Conservation (phyloP, 2,329 filamentous ascomycete species). For the Botrytis porri region DNA sequence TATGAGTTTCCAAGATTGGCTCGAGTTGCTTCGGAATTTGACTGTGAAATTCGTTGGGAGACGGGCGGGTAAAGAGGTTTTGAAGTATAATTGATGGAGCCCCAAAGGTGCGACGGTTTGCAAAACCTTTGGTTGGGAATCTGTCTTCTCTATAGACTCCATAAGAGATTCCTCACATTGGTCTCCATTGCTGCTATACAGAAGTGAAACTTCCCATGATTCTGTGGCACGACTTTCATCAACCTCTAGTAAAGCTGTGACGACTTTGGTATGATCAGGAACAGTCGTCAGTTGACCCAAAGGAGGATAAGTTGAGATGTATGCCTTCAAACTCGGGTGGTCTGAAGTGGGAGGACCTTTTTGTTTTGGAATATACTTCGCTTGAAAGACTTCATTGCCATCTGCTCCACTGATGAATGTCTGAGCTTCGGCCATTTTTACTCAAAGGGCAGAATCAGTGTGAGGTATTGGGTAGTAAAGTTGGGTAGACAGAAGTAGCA, state of each 20-base stretch:
- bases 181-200: slow-evolving; percentile 61
- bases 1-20: slow-evolving; percentile 67
- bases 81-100: slow-evolving; percentile 52
- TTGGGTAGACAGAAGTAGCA: slow-evolving; percentile 4
- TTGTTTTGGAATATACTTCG: slow-evolving; percentile 37
- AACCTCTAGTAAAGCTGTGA: slow-evolving; percentile 70
- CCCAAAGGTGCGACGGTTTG: slow-evolving; percentile 40
- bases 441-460: not conserved
- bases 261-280: slow-evolving; percentile 37
- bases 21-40: slow-evolving; percentile 57
- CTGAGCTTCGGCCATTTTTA: slow-evolving; percentile 16
- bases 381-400: slow-evolving; percentile 37
- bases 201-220: slow-evolving; percentile 71
- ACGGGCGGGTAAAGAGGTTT: slow-evolving; percentile 47
- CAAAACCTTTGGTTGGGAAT: slow-evolving; percentile 49
- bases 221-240: slow-evolving; percentile 52
- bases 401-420: slow-evolving; percentile 33
- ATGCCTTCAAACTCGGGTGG: slow-evolving; percentile 49
- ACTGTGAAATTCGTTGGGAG: slow-evolving; percentile 63
- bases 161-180: slow-evolving; percentile 54
- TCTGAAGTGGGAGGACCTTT: slow-evolving; percentile 34
- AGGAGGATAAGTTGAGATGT: slow-evolving; percentile 64
- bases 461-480: slow-evolving; percentile 16
- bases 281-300: slow-evolving; percentile 71
- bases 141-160: slow-evolving; percentile 30